These are phyloP conservation scores for Colletotrichum sp. DNA, from an alignment of 2,329 filamentous ascomycete species.

Conservation along the genomic window DNA sequence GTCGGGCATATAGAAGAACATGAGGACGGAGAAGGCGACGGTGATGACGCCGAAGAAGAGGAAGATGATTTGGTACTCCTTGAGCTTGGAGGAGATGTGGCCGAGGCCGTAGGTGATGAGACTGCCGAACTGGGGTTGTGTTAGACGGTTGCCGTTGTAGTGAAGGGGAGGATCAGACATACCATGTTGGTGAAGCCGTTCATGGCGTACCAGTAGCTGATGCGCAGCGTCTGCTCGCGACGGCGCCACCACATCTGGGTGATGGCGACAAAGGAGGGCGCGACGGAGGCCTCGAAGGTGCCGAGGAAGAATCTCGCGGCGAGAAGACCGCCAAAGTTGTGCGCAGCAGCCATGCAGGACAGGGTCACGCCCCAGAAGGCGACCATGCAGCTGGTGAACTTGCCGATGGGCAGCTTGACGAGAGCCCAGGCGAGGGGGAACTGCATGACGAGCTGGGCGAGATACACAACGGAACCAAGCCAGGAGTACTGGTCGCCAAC, in stretches of 20 bases:
- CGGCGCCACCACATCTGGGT: constrained; percentile 46
- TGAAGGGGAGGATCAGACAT: neutral
- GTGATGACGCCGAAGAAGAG: constrained; percentile 58
- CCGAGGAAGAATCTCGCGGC: constrained; percentile 50
- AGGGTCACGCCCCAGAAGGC: constrained; percentile 58
- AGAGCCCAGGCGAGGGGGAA: constrained; percentile 57
- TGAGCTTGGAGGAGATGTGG: constrained; percentile 42
- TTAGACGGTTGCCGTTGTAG: constrained; percentile 3
- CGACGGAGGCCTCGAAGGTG: constrained; percentile 52
- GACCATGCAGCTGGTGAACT: constrained; percentile 56
- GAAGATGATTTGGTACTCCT: constrained; percentile 60
- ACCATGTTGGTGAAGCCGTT: constrained; percentile 28
- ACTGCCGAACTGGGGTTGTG: constrained; percentile 48
- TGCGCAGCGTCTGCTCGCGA: constrained; percentile 36
- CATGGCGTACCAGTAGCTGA: constrained; percentile 35
- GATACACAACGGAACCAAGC: constrained; percentile 65
- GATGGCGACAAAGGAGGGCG: constrained; percentile 52
- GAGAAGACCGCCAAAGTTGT: constrained; percentile 49
- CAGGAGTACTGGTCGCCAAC: constrained; percentile 63
- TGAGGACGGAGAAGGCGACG: constrained; percentile 49
- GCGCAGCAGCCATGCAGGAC: constrained; percentile 56
- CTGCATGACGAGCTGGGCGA: constrained; percentile 65
- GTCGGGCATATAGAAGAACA: constrained; percentile 67
- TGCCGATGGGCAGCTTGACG: constrained; percentile 59
- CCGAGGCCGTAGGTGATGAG: constrained; percentile 64